These are phyloP conservation scores for Microsporum canis DNA, from an alignment of 2,329 filamentous ascomycete species.

Conservation along the genomic window DNA sequence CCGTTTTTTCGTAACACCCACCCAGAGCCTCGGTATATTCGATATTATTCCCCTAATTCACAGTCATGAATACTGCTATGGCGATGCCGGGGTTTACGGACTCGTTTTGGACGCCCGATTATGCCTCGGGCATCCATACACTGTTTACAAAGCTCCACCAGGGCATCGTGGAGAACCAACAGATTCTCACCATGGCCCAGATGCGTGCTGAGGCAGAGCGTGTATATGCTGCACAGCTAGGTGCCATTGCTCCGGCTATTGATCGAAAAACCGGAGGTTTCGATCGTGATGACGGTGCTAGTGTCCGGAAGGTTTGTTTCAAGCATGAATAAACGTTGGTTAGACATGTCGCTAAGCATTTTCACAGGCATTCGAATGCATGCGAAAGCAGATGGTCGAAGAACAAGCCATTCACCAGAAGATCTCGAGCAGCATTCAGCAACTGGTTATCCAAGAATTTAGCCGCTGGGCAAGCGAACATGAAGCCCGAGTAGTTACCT, in stretches of 20 bases:
- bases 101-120: slow-evolving; percentile 97
- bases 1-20: not conserved
- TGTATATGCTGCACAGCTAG: slow-evolving; percentile 66
- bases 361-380: slow-evolving; percentile 76
- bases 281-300: slow-evolving; percentile 83
- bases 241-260: slow-evolving; percentile 68
- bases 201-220: slow-evolving; percentile 96
- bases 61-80: slow-evolving; percentile 10
- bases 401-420: slow-evolving; percentile 83
- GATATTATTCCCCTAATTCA: not conserved
- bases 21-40: not conserved
- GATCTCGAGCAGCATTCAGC: slow-evolving; percentile 90
- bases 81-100: slow-evolving; percentile 82
- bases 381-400: slow-evolving; percentile 84
- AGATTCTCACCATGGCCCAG: slow-evolving; percentile 80
- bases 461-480: slow-evolving; percentile 93
- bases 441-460: slow-evolving; percentile 90
- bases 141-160: slow-evolving; percentile 96
- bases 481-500: slow-evolving; percentile 79
- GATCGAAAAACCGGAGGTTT: slow-evolving; percentile 77
- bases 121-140: slow-evolving; percentile 88
- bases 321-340: not conserved
- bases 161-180: slow-evolving; percentile 87
- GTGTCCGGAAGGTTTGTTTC: slow-evolving; percentile 68
- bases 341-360: not conserved